Base-by-base conservation (phyloP, 2,329 filamentous ascomycete genomes). In the Penicillium olsonii region DNA sequence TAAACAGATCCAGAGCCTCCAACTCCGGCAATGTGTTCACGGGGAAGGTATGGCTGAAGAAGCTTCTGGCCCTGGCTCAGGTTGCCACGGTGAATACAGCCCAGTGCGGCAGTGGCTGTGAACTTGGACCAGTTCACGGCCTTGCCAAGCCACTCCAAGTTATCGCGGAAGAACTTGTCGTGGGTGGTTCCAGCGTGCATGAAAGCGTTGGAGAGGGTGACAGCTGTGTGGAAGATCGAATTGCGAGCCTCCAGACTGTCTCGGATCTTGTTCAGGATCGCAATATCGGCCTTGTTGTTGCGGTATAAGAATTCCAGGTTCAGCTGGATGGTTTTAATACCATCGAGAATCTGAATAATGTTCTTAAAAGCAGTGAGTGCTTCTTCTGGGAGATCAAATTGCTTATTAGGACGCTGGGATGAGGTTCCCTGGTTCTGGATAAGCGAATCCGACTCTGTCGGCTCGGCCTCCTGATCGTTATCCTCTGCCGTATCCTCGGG, bases 51-150 rank as follows among this genome's bases (percentile, higher is more conserved):
- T 3, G 94, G 94, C 65, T 96, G 91, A 12, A 99, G 81, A 2
- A 99, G 82, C 75, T 96, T 96, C 66, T 91, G 85, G 1, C 92
- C 94, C 66, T 99, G 92, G 19, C 87, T 88, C 51, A 99, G 79
- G 71, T 99, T 99, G 48, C 94, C 94, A 38, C 91, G 87, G 72
- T 99, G 94, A 55, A 99, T 96, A 43, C 97, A 94, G 70, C 94
- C 94, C 5, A 99, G 79, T 7, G 94, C 94, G 48, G 94, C 94
- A 4, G 94, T 99, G 12, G 94, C 94, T 0, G 94, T 96, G 70
- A 99, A 99, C 70, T 99, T 99, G 53, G 92, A 96, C 94, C 94
- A 99, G 76, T 99, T 99, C 40, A 97, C 91, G 20, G 94, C 94
- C 78, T 97, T 99, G 53, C 92, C 92, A 3, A 99, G 77, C 94